Conservation (phyloP, 2,329 filamentous ascomycete species). For the Ustilaginoidea virens region DNA sequence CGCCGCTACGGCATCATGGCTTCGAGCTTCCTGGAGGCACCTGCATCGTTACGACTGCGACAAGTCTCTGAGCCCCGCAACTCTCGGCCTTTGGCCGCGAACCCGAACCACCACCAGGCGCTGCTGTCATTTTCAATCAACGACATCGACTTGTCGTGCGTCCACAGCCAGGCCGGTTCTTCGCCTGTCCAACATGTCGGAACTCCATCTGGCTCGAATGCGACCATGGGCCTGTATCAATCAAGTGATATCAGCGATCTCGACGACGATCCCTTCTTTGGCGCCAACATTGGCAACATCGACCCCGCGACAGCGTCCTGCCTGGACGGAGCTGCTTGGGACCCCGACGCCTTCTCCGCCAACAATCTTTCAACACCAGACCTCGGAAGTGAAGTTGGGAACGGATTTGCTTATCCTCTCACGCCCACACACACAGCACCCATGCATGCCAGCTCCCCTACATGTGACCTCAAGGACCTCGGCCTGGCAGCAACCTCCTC, state of each 20-base stretch:
- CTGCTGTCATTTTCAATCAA: slow-evolving; percentile 19
- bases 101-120: slow-evolving; percentile 9
- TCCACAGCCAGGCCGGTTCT: slow-evolving; percentile 15
- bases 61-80: slow-evolving; percentile 19
- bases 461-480: slow-evolving; percentile 16
- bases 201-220: slow-evolving; percentile 35
- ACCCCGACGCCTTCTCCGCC: slow-evolving; percentile 8
- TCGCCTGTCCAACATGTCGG: slow-evolving; percentile 17
- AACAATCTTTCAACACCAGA: slow-evolving; percentile 1
- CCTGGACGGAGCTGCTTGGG: slow-evolving; percentile 19
- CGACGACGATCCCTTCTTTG: slow-evolving; percentile 35
- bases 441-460: slow-evolving; percentile 28
- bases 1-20: slow-evolving; percentile 21
- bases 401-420: slow-evolving; percentile 24
- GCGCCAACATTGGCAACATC: slow-evolving; percentile 28
- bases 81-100: slow-evolving; percentile 11
- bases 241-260: slow-evolving; percentile 32
- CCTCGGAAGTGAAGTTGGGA: slow-evolving; percentile 6
- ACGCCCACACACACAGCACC: slow-evolving; percentile 37
- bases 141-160: slow-evolving; percentile 27
- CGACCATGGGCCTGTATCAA: slow-evolving; percentile 31
- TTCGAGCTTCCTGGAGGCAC: slow-evolving; percentile 24
- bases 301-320: slow-evolving; percentile 29
- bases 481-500: slow-evolving; percentile 9
- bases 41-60: slow-evolving; percentile 24